Conservation (phyloP, 2,329 filamentous ascomycete genomes). For the Pestalotiopsis sp. region DNA sequence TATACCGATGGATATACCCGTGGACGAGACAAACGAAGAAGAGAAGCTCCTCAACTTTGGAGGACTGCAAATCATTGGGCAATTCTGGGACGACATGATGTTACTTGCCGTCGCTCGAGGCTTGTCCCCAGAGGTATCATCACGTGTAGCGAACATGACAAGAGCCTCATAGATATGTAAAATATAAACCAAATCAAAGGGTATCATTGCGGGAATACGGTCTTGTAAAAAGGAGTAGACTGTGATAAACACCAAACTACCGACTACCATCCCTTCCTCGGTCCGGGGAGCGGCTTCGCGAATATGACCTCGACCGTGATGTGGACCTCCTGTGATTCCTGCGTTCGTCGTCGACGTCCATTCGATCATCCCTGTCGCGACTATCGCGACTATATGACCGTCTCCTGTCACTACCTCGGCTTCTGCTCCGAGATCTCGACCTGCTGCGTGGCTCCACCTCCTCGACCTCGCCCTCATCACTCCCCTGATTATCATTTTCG, state of each 20-base stretch:
- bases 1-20: conserved; percentile 63
- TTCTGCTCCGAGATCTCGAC: conserved; percentile 4
- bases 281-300: neutral
- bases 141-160: neutral
- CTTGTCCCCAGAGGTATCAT: conserved; percentile 27
- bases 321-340: neutral
- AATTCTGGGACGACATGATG: conserved; percentile 74
- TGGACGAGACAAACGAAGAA: conserved; percentile 29
- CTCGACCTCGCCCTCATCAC: conserved; percentile 5
- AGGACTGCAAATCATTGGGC: conserved; percentile 79
- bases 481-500: neutral
- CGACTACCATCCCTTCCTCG: neutral
- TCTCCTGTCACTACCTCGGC: neutral
- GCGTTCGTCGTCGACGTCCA: conserved; percentile 7
- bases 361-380: conserved; percentile 7
- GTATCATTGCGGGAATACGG: conserved; percentile 2
- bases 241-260: neutral
- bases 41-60: conserved; percentile 43
- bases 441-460: neutral
- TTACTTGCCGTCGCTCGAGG: conserved; percentile 62
- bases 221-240: neutral
- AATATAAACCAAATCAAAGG: neutral
- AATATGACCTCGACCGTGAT: neutral
- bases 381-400: conserved; percentile 9
- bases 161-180: neutral